Base-by-base conservation (phyloP, 768 basidiomycete genomes). In the Tubosaeta sp. region DNA sequence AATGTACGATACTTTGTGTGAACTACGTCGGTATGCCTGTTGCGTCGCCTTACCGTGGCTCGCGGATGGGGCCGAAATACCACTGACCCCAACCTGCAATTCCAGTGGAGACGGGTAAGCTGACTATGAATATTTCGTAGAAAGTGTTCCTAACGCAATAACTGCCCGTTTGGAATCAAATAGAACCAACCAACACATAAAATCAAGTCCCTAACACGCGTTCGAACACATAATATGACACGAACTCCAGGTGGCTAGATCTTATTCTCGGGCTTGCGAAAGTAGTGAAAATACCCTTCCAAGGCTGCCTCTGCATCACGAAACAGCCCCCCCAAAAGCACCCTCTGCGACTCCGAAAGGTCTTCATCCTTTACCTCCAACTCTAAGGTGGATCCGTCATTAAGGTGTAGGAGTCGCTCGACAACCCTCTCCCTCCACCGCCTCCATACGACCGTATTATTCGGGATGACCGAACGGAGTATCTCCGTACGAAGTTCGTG, bases 261-360 rank as follows among this genome's bases (percentile, higher is more conserved):
- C 22, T 33, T 13, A 10, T 33, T 33, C 7, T 10, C 10, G 1
- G 17, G 17, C 2, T n/a, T 3, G 37, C 17, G 2, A n/a, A 14
- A n/a, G 17, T 5, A 16, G 16, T 6, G 5, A n/a, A 39, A 48
- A 42, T 63, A 68, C 19, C 41, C 58, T 5, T n/a, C 2, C 6
- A 57, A 56, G 13, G 64, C 61, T 9, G 16, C 12, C 5, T 12
- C 0, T 13, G 64, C 64, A 38, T 68, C 64, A 1, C 5, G 9
- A 12, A 68, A 56, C 3, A 65, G 38, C 4, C 1, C 0, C 1
- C 17, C 16, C 26, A 64, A 37, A 11, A 65, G 45, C 2, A 0
- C 2, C 34, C n/a, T n/a, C 0, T 63, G 51, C 0, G 1, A 0
- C 5, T 48, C n/a, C 0, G 51, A 13, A 22, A 54, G n/a, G 17